A percentile compares a stretch with the other conserved stretches of the same genome.
These are phyloP conservation scores for Ormosia semicastrata DNA, from an alignment of 306 rosid genomes.

Conservation along the genomic window DNA sequence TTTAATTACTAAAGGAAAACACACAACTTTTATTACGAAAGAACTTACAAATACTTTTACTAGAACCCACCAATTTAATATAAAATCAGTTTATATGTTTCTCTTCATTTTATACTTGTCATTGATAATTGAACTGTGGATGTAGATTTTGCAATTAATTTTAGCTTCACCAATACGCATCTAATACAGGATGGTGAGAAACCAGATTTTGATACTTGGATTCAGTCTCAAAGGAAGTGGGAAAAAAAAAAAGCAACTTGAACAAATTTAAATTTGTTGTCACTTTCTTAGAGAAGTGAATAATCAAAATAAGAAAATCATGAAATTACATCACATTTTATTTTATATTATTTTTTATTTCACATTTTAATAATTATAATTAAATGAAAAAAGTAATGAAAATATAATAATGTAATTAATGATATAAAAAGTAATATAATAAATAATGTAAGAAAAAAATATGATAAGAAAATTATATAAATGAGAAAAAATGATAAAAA, in stretches of 20 bases:
- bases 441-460: too few species aligned
- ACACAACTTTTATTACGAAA: neutral
- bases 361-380: too few species aligned
- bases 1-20: too few species aligned
- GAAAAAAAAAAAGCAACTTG: neutral
- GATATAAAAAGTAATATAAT: too few species aligned
- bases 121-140: neutral
- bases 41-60: neutral
- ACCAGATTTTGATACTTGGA: neutral
- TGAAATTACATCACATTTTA: too few species aligned
- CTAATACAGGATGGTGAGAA: neutral
- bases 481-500: too few species aligned
- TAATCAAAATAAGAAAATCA: neutral
- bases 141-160: neutral
- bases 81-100: neutral
- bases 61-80: neutral
- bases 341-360: too few species aligned
- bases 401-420: too few species aligned
- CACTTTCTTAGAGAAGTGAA: conserved; percentile 12
- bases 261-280: neutral
- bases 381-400: too few species aligned
- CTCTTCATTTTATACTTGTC: neutral
- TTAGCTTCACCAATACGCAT: neutral
- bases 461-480: too few species aligned
- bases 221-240: neutral